phyloP scores from a whole-genome alignment of 163 green algal species.

The Volvox carteri region DNA sequence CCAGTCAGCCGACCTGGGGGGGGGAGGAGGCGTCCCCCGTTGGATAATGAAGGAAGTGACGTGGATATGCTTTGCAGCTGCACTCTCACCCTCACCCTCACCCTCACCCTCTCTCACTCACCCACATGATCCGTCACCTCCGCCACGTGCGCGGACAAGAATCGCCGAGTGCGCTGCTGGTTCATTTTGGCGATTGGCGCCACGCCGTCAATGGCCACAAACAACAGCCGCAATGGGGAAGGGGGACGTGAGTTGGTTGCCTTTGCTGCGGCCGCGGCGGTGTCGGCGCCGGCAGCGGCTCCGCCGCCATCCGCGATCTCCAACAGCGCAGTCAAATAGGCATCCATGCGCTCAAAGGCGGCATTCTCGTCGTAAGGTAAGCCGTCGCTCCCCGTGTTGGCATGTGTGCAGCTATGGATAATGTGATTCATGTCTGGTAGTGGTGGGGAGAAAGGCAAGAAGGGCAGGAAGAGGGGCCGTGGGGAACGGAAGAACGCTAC shows the following conservation, averaged over 20 bases:
- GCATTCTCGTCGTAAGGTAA: slow-evolving; percentile 23
- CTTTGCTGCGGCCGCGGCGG: not conserved
- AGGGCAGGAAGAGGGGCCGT: too few species aligned
- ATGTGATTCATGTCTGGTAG: slow-evolving; percentile 89
- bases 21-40: too few species aligned
- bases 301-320: slow-evolving; percentile 41
- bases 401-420: slow-evolving; percentile 74
- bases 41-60: too few species aligned
- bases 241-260: not conserved
- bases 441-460: not conserved
- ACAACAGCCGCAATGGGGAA: slow-evolving; percentile 54
- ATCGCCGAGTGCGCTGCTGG: slow-evolving; percentile 72
- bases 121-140: slow-evolving; percentile 79
- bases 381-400: not conserved
- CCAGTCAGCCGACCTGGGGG: too few species aligned
- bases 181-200: slow-evolving; percentile 74
- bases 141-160: slow-evolving; percentile 66
- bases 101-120: slow-evolving; percentile 64
- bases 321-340: slow-evolving; percentile 65
- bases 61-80: too few species aligned
- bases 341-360: slow-evolving; percentile 49
- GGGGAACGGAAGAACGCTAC: too few species aligned
- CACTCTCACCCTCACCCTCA: too few species aligned
- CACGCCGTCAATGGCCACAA: slow-evolving; percentile 73
- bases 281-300: too few species aligned